Evolutionary conservation across 306 rosid species (phyloP).

Genomic region (Vicia faba): DNA sequence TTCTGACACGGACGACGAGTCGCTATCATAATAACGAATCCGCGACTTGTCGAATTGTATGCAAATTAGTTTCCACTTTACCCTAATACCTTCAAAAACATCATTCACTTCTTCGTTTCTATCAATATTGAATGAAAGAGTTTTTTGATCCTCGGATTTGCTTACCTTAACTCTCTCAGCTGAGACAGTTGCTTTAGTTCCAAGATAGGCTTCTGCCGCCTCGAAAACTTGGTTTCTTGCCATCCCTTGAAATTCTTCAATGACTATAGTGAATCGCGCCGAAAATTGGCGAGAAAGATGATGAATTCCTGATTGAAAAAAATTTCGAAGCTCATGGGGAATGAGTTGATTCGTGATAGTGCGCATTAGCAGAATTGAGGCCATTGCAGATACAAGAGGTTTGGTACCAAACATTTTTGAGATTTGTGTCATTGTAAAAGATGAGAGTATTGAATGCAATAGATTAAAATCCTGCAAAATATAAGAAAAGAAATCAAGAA

Average conservation of each 20-base stretch:
- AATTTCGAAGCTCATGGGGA: not conserved
- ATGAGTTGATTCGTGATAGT: constrained; percentile 14
- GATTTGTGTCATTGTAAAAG: too few species aligned
- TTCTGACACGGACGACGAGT: not conserved
- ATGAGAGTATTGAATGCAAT: not conserved
- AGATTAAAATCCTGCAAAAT: too few species aligned
- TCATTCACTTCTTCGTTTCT: constrained; percentile 44
- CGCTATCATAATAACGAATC: not conserved
- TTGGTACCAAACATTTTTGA: not conserved
- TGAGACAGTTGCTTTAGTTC: constrained; percentile 43
- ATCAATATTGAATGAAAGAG: constrained; percentile 39
- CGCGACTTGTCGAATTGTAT: not conserved
- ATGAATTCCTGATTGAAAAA: not conserved
- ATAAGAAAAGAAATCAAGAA: too few species aligned
- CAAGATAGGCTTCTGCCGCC: constrained; percentile 51
- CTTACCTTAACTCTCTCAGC: constrained; percentile 38
- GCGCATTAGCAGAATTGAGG: constrained; percentile 32
- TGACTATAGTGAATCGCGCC: constrained; percentile 37
- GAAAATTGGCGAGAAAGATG: constrained; percentile 25
- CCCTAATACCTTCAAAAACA: constrained; percentile 38
- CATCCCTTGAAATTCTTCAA: constrained; percentile 45
- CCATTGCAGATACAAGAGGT: constrained; percentile 29
- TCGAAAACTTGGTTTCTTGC: constrained; percentile 43
- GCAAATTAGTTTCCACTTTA: constrained; percentile 47
- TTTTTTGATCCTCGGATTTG: constrained; percentile 30